Conservation (phyloP, 768 basidiomycete species). For the Mycena crocata region DNA sequence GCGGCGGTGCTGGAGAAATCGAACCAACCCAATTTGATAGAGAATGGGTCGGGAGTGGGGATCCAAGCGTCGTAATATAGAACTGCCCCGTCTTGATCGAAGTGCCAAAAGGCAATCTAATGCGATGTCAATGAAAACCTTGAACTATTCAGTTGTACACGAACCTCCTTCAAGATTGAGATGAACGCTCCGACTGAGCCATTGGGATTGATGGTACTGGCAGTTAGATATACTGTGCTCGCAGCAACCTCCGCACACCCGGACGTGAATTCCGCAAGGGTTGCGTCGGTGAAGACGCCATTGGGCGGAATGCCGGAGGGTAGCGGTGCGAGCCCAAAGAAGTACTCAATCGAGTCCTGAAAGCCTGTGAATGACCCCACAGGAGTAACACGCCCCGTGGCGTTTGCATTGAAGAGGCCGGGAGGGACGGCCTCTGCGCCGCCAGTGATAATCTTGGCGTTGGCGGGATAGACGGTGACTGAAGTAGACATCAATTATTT, state of each 20-base stretch:
- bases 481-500: neutral
- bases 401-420: constrained; percentile 18
- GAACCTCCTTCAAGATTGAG: constrained; percentile 17
- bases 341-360: constrained; percentile 24
- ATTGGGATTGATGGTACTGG: constrained; percentile 11
- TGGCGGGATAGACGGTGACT: constrained; percentile 21
- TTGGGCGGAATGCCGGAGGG: constrained; percentile 12
- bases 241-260: constrained; percentile 19
- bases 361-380: constrained; percentile 20
- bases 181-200: constrained; percentile 9
- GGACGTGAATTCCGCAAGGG: constrained; percentile 12
- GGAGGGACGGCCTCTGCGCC: constrained; percentile 11
- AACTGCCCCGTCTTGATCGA: too few species aligned
- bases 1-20: too few species aligned
- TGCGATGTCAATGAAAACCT: neutral
- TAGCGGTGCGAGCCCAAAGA: constrained; percentile 23
- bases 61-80: too few species aligned
- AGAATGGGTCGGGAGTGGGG: too few species aligned
- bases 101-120: too few species aligned
- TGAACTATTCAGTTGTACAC: neutral
- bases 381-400: constrained; percentile 19
- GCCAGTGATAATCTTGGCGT: constrained; percentile 9
- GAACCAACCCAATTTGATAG: too few species aligned
- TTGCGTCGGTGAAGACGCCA: constrained; percentile 17
- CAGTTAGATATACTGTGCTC: constrained; percentile 17